phyloP scores from a whole-genome alignment of 495 filamentous ascomycete species.

The Penicillium dipodomyicola region DNA sequence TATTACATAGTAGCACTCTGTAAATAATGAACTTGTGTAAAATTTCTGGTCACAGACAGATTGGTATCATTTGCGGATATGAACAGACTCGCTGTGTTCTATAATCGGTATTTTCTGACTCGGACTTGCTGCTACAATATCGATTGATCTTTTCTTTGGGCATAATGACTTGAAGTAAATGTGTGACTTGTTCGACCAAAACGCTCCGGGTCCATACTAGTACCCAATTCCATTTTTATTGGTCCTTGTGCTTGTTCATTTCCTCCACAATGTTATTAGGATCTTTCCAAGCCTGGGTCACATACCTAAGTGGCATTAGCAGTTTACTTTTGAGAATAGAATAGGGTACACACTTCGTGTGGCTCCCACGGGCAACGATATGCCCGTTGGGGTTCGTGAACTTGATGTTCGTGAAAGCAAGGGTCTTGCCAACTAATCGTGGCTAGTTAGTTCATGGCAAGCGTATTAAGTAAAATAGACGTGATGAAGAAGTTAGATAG shows the following conservation, averaged over 20 bases:
- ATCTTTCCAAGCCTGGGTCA: conserved; percentile 58
- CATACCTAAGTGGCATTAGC: conserved; percentile 43
- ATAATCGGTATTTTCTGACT: neutral
- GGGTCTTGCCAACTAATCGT: conserved; percentile 76
- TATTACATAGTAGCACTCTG: neutral
- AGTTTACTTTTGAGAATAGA: neutral
- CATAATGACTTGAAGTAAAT: neutral
- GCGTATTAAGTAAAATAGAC: neutral
- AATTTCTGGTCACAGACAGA: neutral
- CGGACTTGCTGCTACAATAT: neutral
- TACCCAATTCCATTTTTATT: neutral
- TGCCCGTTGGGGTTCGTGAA: conserved; percentile 78
- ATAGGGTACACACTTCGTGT: conserved; percentile 74
- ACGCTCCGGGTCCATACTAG: neutral
- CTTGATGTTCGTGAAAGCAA: conserved; percentile 81
- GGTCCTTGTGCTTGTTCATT: conserved; percentile 28
- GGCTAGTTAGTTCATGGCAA: conserved; percentile 6
- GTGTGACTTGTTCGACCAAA: neutral
- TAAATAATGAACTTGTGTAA: neutral
- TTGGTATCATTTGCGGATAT: neutral
- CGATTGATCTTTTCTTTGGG: neutral
- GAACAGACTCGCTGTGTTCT: neutral
- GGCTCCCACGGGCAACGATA: conserved; percentile 82
- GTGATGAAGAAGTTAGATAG: neutral
- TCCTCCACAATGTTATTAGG: conserved; percentile 58